Base-by-base conservation (phyloP, 805 yeast genomes). In the Priceomyces melissophilus region DNA sequence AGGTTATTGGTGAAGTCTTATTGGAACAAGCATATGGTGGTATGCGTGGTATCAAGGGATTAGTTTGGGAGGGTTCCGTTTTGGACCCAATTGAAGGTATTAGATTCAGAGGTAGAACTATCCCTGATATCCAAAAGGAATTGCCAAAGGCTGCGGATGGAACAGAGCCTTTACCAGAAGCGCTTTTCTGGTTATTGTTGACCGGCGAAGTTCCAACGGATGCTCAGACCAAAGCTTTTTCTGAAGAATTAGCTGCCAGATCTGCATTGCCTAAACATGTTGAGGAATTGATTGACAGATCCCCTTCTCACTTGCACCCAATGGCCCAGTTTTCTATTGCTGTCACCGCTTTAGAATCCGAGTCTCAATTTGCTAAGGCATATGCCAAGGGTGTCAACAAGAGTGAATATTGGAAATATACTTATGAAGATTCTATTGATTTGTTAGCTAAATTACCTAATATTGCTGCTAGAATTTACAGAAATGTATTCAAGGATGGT, bases 301-400 rank as follows among this genome's bases (percentile, higher is more conserved):
- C 83, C 45, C 93, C 93, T 41, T 59, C 75, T 31, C 73, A 78
- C 50, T 70, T 84, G 60, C 93, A 84, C 63, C 93, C 93, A 58
- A 84, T 84, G 93, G 83, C 91, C 25, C 93, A 84, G 61, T 72
- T 84, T 54, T 76, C 87, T 37, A 82, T 85, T 57, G 90, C 87
- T 26, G 78, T 85, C 37, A 74, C 83, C 41, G 83, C 89, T 31
- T 73, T 85, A 61, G 84, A 83, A 66, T 74, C 81, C 45, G 84
- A 81, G 51, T 82, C 89, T 13, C 67, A 63, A 49, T 84, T 84
- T 66, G 87, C 89, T 42, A 71, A 72, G 63, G 84, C 84, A 32
- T 84, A 85, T 64, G 85, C 82, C 49, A 58, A 67, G 47, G 90
- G 91, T 46, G 77, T 82, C 42, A 70, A 79, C 55, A 84, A 84